Conservation (phyloP, 2,329 filamentous ascomycete species). For the Colletotrichum brevisporum region DNA sequence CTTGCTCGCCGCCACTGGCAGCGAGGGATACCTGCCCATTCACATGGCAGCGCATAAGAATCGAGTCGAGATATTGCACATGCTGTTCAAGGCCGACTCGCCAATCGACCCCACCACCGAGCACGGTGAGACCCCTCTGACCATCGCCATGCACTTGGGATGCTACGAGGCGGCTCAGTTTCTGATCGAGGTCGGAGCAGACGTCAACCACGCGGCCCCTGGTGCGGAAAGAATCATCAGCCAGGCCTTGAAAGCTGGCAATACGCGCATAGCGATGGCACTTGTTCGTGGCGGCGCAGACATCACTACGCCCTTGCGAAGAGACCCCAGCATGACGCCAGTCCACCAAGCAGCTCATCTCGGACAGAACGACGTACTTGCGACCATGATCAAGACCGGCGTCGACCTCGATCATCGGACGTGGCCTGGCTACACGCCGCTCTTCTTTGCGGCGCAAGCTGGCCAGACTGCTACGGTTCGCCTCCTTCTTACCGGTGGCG, state of each 20-base stretch:
- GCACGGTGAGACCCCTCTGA: constrained; percentile 44
- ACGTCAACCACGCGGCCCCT: constrained; percentile 39
- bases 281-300: constrained; percentile 43
- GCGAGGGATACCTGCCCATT: constrained; percentile 43
- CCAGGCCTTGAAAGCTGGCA: constrained; percentile 38
- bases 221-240: constrained; percentile 39
- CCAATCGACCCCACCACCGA: constrained; percentile 43
- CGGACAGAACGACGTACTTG: constrained; percentile 45
- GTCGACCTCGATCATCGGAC: constrained; percentile 43
- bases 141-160: constrained; percentile 42
- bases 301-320: constrained; percentile 37
- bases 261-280: constrained; percentile 38
- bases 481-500: constrained; percentile 45
- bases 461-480: constrained; percentile 45
- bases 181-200: constrained; percentile 42
- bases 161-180: constrained; percentile 42
- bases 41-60: constrained; percentile 45
- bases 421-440: constrained; percentile 45
- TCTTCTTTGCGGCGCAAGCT: constrained; percentile 46
- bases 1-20: constrained; percentile 34
- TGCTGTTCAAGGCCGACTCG: constrained; percentile 43
- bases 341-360: constrained; percentile 47
- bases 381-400: constrained; percentile 44
- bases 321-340: constrained; percentile 46
- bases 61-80: constrained; percentile 41